Evolutionary conservation across 495 filamentous ascomycete species (phyloP).

Genomic region (Tuber umbilicatum): DNA sequence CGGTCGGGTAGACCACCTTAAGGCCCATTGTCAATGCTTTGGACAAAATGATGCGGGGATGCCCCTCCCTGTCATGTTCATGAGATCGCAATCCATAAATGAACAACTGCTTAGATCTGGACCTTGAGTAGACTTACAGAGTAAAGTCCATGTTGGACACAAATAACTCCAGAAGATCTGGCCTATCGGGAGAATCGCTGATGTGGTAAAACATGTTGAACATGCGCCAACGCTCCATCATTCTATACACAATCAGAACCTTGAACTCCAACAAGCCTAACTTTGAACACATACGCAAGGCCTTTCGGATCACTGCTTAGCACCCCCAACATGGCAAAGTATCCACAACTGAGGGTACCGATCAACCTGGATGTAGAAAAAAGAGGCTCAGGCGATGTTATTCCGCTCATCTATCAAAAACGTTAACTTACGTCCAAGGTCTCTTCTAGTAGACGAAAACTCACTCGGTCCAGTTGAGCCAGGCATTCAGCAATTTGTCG

Average conservation of each 20-base stretch:
- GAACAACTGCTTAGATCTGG: background rate
- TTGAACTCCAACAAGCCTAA: background rate
- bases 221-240: conserved; percentile 94
- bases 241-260: conserved; percentile 42
- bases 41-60: conserved; percentile 83
- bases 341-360: conserved; percentile 80
- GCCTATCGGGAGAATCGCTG: conserved; percentile 78
- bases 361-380: conserved; percentile 76
- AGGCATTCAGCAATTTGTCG: conserved; percentile 91
- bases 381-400: conserved; percentile 78
- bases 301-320: conserved; percentile 75
- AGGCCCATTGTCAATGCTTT: conserved; percentile 87
- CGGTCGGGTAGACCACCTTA: conserved; percentile 49
- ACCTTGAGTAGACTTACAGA: conserved; percentile 44
- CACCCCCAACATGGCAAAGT: conserved; percentile 85
- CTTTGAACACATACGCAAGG: conserved; percentile 47
- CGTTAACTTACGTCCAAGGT: conserved; percentile 10
- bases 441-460: conserved; percentile 35
- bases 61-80: conserved; percentile 53
- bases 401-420: conserved; percentile 62
- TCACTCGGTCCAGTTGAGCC: conserved; percentile 74
- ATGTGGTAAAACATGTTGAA: conserved; percentile 99
- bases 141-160: conserved; percentile 87
- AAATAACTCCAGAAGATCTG: conserved; percentile 80
- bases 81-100: conserved; percentile 20